Conservation (phyloP, 768 basidiomycete species). For the Daedaleopsis nitida region DNA sequence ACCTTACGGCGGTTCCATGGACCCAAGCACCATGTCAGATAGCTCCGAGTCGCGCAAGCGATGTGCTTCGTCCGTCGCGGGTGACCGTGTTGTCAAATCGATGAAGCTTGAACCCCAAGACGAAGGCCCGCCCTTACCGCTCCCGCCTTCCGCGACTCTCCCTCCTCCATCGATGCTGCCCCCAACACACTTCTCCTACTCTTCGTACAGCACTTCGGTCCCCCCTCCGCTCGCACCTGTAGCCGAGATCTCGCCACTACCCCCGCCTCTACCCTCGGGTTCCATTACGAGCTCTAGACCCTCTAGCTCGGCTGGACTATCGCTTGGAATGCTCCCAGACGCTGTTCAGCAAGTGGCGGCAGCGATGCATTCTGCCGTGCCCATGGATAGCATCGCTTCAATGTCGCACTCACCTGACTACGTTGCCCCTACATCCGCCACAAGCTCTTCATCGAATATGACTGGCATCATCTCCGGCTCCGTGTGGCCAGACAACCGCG, state of each 20-base stretch:
- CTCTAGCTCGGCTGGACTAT: conserved; percentile 27
- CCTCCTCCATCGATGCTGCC: conserved; percentile 21
- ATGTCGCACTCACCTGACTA: conserved; percentile 15
- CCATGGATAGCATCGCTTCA: conserved; percentile 5
- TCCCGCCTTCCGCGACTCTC: conserved; percentile 15
- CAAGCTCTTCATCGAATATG: conserved; percentile 12
- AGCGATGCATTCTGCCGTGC: conserved; percentile 5
- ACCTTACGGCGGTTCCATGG: conserved; percentile 27
- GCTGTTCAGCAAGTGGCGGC: conserved; percentile 14
- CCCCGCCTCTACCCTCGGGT: conserved; percentile 31
- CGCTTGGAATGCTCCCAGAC: conserved; percentile 23
- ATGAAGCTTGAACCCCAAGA: conserved; percentile 53
- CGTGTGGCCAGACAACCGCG: conserved; percentile 20
- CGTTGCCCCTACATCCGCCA: conserved; percentile 2
- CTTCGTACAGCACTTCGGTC: conserved; percentile 16
- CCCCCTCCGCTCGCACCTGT: conserved; percentile 28
- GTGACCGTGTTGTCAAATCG: conserved; percentile 48
- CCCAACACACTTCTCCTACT: conserved; percentile 29
- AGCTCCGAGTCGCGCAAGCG: conserved; percentile 50
- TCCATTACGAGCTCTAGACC: conserved; percentile 26
- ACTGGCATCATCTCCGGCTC: conserved; percentile 12
- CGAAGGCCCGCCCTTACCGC: conserved; percentile 35
- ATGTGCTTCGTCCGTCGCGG: conserved; percentile 49
- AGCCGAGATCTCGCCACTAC: conserved; percentile 31
- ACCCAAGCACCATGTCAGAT: conserved; percentile 33